Evolutionary conservation across 108 stramenopile species (phyloP), one percentile per base, ranked within the genome.

Genomic region (Discostella pseudostelligera): DNA sequence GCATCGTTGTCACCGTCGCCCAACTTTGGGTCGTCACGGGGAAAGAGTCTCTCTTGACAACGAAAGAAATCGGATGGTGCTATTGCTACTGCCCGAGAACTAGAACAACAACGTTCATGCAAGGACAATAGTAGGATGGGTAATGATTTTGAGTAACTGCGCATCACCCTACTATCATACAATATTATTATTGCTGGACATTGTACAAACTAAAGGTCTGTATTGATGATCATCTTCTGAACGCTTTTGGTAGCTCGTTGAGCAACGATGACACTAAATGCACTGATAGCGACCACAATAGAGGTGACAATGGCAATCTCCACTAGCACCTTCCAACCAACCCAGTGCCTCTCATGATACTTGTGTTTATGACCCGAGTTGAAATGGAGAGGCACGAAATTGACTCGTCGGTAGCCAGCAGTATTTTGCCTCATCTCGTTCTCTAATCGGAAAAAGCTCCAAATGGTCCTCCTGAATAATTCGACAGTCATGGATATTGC

Each of bases 381-480:
- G 65, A 95, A 95, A 71, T 95, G 94, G 42, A 95, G 67, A 4
- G 94, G 94, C 7, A 95, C 94, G 57, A 95, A 88, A 55, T 78
- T 76, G 21, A 95, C 94, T 39, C 94, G 76, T 46, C 94, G 82
- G 70, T 74, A 95, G 14, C 86, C 87, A 32, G 67, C 68, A 19
- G 89, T 87, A 61, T 92, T 95, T 76, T 79, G 82, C 16, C 90
- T 77, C 50, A 92, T 90, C 48, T 95, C 94, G 62, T 95, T 87
- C 67, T 96, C 96, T 53, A 96, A 67, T 17, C 96, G 87, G 19
- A 96, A 87, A 69, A 95, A 90, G 25, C 92, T 89, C 96, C 96
- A 96, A 48, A 93, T 67, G 14, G 89, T 93, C 40, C 96, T 75
- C 20, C 96, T 84, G 39, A 88, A 80, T 16, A 96, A 67, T 59